Base-by-base conservation (phyloP, 768 basidiomycete genomes). In the Leccinum truebloodii region DNA sequence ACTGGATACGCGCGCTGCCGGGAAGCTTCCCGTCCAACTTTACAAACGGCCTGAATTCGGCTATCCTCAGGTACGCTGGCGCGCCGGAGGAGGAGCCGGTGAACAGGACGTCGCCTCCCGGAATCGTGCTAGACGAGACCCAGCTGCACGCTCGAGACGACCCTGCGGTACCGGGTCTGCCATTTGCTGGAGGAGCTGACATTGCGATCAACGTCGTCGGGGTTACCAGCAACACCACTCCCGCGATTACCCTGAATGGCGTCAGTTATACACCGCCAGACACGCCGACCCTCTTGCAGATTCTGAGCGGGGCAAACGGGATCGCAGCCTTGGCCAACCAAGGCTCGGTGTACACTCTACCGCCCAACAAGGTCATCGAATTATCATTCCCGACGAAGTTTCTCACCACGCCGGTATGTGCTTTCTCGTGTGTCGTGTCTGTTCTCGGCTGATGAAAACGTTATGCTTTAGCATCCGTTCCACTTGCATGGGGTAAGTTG, bases 361-460 rank as follows among this genome's bases (percentile, higher is more conserved):
- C 79, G 0, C 63, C 68, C 3, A 80, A 82, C 64, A 75, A 79
- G 46, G 74, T 80, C 28, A 76, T 84, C 57, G 82, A 84, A 57
- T 55, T 84, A 32, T 49, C 65, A 3, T 63, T 67, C 30, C 67
- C 67, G 13, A 6, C 48, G 24, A 22, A 7, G 14, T 49, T 49
- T 49, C 48, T 49, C 22, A 3, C 48, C 13, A 64, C 65, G n/a
- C 78, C 78, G 18, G 77, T 77, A 56, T 63, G 78, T 61, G 18
- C 8, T 46, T 14, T 37, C 41, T 37, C 39, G 6, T 20, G n/a
- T 24, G 28, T 16, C 4, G 18, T 16, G 37, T 55, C n/a, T 44
- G 10, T 9, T 26, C 16, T 44, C 28, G 52, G 48, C 50, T 62
- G 24, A 63, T 18, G 5, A 20, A 44, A 8, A 18, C 18, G 41